These are phyloP conservation scores for Pleurotus citrinopileatus DNA, from an alignment of 768 basidiomycete genomes.

Conservation along the genomic window DNA sequence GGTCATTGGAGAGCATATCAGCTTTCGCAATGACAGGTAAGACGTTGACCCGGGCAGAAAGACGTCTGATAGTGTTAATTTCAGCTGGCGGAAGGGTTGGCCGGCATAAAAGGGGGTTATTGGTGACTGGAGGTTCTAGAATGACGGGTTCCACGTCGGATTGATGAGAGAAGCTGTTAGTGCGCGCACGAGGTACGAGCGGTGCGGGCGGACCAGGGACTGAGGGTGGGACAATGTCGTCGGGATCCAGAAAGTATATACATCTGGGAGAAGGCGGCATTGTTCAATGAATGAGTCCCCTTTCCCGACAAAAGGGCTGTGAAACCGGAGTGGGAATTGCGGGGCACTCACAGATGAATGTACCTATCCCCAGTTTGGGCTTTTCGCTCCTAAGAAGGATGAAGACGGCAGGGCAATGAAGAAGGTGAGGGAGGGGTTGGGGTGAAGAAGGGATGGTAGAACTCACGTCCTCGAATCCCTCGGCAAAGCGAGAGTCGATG, in stretches of 20 bases:
- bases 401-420: slow-evolving; percentile 18
- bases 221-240: slow-evolving; percentile 70
- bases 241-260: slow-evolving; percentile 86
- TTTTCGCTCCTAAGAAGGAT: slow-evolving; percentile 59
- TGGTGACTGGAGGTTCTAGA: slow-evolving; percentile 75
- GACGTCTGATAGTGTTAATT: slow-evolving; percentile 73
- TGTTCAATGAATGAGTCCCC: slow-evolving; percentile 9
- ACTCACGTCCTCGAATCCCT: slow-evolving; percentile 76
- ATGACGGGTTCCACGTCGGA: slow-evolving; percentile 74
- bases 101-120: slow-evolving; percentile 64
- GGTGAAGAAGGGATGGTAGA: slow-evolving; percentile 16
- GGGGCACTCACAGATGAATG: slow-evolving; percentile 68
- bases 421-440: slow-evolving; percentile 17
- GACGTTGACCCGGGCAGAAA: slow-evolving; percentile 83
- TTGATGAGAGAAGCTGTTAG: slow-evolving; percentile 64
- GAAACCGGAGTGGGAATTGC: slow-evolving; percentile 16
- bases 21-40: slow-evolving; percentile 83
- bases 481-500: slow-evolving; percentile 70
- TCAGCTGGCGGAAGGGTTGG: slow-evolving; percentile 68
- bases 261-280: slow-evolving; percentile 48
- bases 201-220: slow-evolving; percentile 67
- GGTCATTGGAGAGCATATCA: slow-evolving; percentile 79
- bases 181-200: slow-evolving; percentile 63
- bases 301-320: slow-evolving; percentile 10
- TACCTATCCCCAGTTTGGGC: slow-evolving; percentile 70